Evolutionary conservation across 2,329 filamentous ascomycete genomes (phyloP), one percentile per base, ranked within the genome.

Genomic region (Aspergillus tanneri): DNA sequence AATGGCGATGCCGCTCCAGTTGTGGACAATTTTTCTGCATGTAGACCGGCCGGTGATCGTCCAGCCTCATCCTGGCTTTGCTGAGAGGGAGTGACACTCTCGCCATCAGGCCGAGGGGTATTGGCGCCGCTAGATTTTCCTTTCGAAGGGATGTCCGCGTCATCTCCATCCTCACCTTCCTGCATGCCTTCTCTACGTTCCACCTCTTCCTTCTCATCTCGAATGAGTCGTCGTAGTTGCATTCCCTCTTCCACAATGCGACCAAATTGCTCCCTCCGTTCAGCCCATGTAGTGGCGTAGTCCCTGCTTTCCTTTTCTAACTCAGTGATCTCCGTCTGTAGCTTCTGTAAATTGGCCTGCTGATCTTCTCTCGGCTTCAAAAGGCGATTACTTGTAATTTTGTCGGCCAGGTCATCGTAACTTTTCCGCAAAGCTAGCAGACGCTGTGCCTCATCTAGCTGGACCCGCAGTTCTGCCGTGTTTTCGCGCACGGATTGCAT

Each of bases 121-220:
- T 72, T 77, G 39, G 70, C 69, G 14, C 70, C 72, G 54, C 73
- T 78, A 5, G 64, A 59, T 54, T 74, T 73, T 16, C 76, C 79
- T 28, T 70, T 71, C 2, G 75, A 79, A 2, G 69, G 72, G 24
- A 70, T 70, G 46, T 79, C 79, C 5, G 69, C 79, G 11, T 78
- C 77, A 51, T 78, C 77, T 4, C 73, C 79, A 28, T 84, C 83
- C 57, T 85, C 77, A 4, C 73, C 77, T 52, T 79, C 85, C 39
- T 83, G 85, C 55, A 90, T 90, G 23, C 89, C 90, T 68, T 95
- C 90, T 46, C 90, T 81, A 34, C 89, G 78, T 71, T 96, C 90
- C 0, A 93, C 88, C 71, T 96, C 90, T 67, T 96, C 91, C 72
- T 96, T 95, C 76, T 96, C 92, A 63, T 96, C 91, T 52, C 90